These are phyloP conservation scores for Scedosporium apiospermum DNA, from an alignment of 2,329 filamentous ascomycete genomes.

Conservation along the genomic window DNA sequence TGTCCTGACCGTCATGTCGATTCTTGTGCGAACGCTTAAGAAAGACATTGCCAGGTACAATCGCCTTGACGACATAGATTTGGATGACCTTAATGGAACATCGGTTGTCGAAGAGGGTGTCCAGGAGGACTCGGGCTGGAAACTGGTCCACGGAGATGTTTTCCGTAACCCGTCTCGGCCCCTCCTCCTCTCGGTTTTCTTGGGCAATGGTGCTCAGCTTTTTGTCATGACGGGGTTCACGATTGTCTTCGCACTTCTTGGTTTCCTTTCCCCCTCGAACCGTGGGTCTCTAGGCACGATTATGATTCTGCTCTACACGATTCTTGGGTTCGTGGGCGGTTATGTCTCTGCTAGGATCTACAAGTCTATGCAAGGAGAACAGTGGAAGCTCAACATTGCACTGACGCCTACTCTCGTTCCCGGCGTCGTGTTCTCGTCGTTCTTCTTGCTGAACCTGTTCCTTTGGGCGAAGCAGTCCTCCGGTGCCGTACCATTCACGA, in stretches of 20 bases:
- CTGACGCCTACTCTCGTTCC: slow-evolving; percentile 82
- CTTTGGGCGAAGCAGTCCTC: slow-evolving; percentile 89
- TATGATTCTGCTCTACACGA: slow-evolving; percentile 84
- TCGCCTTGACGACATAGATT: slow-evolving; percentile 77
- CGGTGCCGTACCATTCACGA: slow-evolving; percentile 90
- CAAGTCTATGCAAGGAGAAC: slow-evolving; percentile 85
- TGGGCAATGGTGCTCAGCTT: slow-evolving; percentile 90
- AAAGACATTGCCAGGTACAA: slow-evolving; percentile 98
- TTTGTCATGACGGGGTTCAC: slow-evolving; percentile 97
- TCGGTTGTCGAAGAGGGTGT: slow-evolving; percentile 79
- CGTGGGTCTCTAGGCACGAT: slow-evolving; percentile 89
- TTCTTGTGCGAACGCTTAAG: slow-evolving; percentile 75
- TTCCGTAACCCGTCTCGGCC: slow-evolving; percentile 82
- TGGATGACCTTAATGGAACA: slow-evolving; percentile 79
- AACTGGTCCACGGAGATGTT: slow-evolving; percentile 93
- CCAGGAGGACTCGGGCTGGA: slow-evolving; percentile 97
- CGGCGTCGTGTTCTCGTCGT: slow-evolving; percentile 72
- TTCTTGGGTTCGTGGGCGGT: slow-evolving; percentile 86
- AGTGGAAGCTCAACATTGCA: slow-evolving; percentile 89
- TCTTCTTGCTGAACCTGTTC: slow-evolving; percentile 94
- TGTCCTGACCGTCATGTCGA: slow-evolving; percentile 84
- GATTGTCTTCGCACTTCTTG: slow-evolving; percentile 84
- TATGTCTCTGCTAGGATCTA: slow-evolving; percentile 87
- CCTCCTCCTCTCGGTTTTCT: slow-evolving; percentile 73
- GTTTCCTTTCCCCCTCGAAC: slow-evolving; percentile 92